Evolutionary conservation across 2,329 filamentous ascomycete species (phyloP), one percentile per base, ranked within the genome.

Genomic region (Botrytis porri): DNA sequence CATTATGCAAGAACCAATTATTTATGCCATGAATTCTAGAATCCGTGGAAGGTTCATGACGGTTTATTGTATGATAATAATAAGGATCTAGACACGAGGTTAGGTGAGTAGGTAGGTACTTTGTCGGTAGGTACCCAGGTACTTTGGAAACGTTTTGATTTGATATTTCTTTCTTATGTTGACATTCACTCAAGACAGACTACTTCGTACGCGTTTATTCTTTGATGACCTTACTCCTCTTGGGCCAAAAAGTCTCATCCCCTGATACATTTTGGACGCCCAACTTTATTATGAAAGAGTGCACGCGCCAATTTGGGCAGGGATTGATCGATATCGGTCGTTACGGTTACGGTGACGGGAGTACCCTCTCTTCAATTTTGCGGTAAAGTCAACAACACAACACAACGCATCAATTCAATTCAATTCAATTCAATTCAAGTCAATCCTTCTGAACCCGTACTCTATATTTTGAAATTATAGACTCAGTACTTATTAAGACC

Each of bases 341-440:
- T 72, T 67, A 61, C 51, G 70, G 61, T 59, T 61, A 73, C 64
- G 51, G 29, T 32, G 54, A 61, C 41, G n/a, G 18, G 37, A 29
- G 16, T 29, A n/a, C 48, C 41, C 69, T 37, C 61, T 54, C 45
- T 43, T 29, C 32, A 45, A 63, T 63, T 71, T 63, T 63, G 35
- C 61, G 37, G 20, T 57, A 39, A 45, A 39, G 57, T 72, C 70
- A 72, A 72, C 63, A 69, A 67, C 29, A 71, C 60, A 35, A 41
- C 39, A 61, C 59, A 64, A 71, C 69, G 7, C 54, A 61, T 70
- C 66, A 69, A 43, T 35, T 35, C 10, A 29, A 14, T 51, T 14
- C 48, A 54, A 16, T 54, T n/a, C 57, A 63, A 54, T 60, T 14
- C 32, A 18, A 14, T 14, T 54, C 64, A 67, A 51, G 14, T 48